These are phyloP conservation scores for Penicillium bialowiezense DNA, from an alignment of 495 filamentous ascomycete genomes.

Conservation along the genomic window DNA sequence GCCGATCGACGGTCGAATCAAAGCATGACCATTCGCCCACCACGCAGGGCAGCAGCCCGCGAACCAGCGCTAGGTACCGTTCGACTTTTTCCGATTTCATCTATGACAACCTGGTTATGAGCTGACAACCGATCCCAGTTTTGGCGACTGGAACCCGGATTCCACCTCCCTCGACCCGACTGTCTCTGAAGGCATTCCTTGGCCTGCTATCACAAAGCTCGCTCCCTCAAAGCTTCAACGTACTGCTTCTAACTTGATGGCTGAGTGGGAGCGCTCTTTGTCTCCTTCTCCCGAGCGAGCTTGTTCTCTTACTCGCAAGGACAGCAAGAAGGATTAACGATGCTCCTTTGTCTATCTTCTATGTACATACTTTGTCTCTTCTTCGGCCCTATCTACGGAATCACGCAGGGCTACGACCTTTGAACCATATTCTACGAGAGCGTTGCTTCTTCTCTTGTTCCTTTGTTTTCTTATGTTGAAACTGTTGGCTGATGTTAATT, in stretches of 20 bases:
- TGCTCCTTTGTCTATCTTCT: conserved; percentile 9
- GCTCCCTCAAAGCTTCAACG: conserved; percentile 64
- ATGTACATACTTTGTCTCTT: conserved; percentile 23
- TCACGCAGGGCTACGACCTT: conserved; percentile 40
- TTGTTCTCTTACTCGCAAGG: conserved; percentile 24
- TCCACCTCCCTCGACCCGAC: conserved; percentile 32
- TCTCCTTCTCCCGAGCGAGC: conserved; percentile 35
- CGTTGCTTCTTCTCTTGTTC: conserved; percentile 25
- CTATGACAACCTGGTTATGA: conserved; percentile 31
- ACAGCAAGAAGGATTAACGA: conserved; percentile 37
- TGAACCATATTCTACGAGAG: conserved; percentile 27
- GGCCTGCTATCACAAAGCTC: conserved; percentile 62
- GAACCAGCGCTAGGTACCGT: conserved; percentile 54
- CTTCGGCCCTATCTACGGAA: conserved; percentile 24
- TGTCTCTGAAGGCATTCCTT: conserved; percentile 60
- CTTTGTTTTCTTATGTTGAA: conserved; percentile 10
- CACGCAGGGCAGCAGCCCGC: conserved; percentile 47
- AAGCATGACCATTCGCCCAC: conserved; percentile 45
- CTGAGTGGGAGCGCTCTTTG: conserved; percentile 67
- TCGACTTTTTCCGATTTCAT: conserved; percentile 33
- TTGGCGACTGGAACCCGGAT: conserved; percentile 42
- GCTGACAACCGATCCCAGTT: conserved; percentile 33
- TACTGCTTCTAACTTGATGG: conserved; percentile 71
- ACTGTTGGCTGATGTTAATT: not conserved
- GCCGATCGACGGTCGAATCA: conserved; percentile 43